Evolutionary conservation across 257 asterid species (phyloP).

Genomic region (Voacanga thouarsii): DNA sequence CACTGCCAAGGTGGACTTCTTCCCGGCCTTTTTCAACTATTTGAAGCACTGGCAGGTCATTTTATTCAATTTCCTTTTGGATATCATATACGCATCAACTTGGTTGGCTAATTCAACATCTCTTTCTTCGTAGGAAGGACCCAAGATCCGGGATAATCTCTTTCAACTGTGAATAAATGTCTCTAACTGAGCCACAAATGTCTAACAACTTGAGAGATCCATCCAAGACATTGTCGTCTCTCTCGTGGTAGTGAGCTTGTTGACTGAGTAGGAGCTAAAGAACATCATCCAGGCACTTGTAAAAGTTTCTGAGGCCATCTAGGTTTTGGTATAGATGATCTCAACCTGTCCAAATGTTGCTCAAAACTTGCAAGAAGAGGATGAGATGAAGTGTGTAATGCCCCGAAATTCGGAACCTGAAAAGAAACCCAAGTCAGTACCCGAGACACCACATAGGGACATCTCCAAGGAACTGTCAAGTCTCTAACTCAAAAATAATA

Average conservation of each 20-base stretch:
- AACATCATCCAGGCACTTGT: constrained; percentile 19
- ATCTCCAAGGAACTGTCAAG: no score
- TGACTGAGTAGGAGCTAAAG: constrained; percentile 34
- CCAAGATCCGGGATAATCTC: constrained; percentile 30
- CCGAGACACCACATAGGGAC: no score
- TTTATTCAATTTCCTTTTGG: constrained; percentile 31
- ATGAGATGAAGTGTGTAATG: constrained; percentile 29
- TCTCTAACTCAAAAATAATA: no score
- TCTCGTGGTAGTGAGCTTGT: constrained; percentile 13
- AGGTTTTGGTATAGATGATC: constrained; percentile 24
- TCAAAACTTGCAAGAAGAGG: constrained; percentile 21
- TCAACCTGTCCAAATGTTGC: constrained; percentile 25
- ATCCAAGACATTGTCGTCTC: constrained; percentile 22
- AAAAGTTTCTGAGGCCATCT: constrained; percentile 30
- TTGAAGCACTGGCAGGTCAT: constrained; percentile 23
- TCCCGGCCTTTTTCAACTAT: constrained; percentile 20
- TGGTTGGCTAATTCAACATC: background rate
- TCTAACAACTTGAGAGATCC: constrained; percentile 29
- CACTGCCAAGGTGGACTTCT: background rate
- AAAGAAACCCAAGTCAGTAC: no score
- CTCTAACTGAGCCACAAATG: constrained; percentile 23
- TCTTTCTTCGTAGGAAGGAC: constrained; percentile 32
- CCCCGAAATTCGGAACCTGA: no score
- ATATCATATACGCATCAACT: constrained; percentile 19
- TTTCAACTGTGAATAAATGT: constrained; percentile 17